Conservation (phyloP, 768 basidiomycete species). For the Lactarius hatsudake region DNA sequence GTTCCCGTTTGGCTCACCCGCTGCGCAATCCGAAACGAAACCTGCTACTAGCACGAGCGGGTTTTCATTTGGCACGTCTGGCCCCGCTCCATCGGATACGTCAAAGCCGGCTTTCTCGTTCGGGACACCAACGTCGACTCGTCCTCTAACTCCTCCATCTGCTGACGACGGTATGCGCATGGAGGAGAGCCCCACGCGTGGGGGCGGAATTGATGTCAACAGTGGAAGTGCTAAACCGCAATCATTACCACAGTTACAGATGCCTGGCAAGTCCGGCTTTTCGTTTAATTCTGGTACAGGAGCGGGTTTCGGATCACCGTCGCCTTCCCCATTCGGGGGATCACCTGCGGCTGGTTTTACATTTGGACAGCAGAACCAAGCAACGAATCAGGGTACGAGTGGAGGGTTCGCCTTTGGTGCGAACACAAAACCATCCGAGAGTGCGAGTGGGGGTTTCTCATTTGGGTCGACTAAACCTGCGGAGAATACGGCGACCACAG, state of each 20-base stretch:
- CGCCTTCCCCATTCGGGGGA: constrained; percentile 24
- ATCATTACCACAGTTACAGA: constrained; percentile 22
- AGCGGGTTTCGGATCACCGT: constrained; percentile 15
- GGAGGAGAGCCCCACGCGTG: constrained; percentile 73
- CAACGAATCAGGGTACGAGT: constrained; percentile 33
- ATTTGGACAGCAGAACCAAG: constrained; percentile 39
- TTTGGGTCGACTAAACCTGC: constrained; percentile 22
- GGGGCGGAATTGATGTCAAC: constrained; percentile 44
- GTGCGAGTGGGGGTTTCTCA: constrained; percentile 39
- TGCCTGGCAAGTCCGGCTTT: constrained; percentile 23
- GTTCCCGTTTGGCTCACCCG: constrained; percentile 23
- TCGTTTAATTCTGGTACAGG: constrained; percentile 15
- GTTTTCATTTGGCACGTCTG: constrained; percentile 51
- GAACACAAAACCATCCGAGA: constrained; percentile 33
- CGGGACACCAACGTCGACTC: constrained; percentile 41
- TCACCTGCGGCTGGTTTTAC: constrained; percentile 35
- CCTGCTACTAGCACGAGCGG: constrained; percentile 3
- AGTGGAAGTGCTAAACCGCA: constrained; percentile 29
- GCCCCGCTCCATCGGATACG: constrained; percentile 15
- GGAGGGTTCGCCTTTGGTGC: constrained; percentile 48
- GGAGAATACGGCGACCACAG: constrained; percentile 15
- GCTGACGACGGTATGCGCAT: constrained; percentile 67
- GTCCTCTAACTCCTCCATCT: constrained; percentile 66
- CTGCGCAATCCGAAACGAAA: constrained; percentile 28
- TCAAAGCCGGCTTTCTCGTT: constrained; percentile 53